Evolutionary conservation across 257 asterid species (phyloP).

Genomic region (Nicotiana paniculata): DNA sequence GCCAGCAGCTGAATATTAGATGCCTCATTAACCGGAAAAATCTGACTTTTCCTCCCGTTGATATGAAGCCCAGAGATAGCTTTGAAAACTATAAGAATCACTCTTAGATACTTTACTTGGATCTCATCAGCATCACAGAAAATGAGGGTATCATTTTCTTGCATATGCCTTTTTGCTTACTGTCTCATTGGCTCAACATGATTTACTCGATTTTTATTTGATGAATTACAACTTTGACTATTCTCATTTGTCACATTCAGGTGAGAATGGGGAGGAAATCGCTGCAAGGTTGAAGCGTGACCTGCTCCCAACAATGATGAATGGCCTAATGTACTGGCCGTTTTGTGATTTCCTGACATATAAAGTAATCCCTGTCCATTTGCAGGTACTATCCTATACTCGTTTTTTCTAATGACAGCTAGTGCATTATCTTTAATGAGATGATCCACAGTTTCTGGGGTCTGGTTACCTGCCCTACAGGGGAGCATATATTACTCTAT

Average conservation of each 20-base stretch:
- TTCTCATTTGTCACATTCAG: constrained; percentile 21
- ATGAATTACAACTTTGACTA: background rate
- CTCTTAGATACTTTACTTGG: too few species aligned
- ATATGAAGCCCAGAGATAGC: too few species aligned
- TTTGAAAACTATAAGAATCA: too few species aligned
- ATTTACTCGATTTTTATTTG: background rate
- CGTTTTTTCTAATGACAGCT: background rate
- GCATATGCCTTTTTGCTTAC: background rate
- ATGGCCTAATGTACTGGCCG: constrained; percentile 86
- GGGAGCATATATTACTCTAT: background rate
- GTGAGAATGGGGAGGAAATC: constrained; percentile 61
- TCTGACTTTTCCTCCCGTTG: too few species aligned
- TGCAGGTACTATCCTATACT: constrained; percentile 44
- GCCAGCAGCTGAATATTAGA: too few species aligned
- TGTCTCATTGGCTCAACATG: background rate
- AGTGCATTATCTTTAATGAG: background rate
- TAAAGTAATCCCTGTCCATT: constrained; percentile 73
- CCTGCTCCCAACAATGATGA: constrained; percentile 68
- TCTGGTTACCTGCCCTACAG: background rate
- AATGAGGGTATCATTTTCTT: too few species aligned
- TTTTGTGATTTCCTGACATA: constrained; percentile 76
- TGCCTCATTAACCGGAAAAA: too few species aligned
- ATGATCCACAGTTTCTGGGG: background rate
- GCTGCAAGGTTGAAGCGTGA: constrained; percentile 75
- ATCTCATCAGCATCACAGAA: too few species aligned